Evolutionary conservation across 257 asterid species (phyloP), one percentile per base, ranked within the genome.

Genomic region (Forsythia viridissima): DNA sequence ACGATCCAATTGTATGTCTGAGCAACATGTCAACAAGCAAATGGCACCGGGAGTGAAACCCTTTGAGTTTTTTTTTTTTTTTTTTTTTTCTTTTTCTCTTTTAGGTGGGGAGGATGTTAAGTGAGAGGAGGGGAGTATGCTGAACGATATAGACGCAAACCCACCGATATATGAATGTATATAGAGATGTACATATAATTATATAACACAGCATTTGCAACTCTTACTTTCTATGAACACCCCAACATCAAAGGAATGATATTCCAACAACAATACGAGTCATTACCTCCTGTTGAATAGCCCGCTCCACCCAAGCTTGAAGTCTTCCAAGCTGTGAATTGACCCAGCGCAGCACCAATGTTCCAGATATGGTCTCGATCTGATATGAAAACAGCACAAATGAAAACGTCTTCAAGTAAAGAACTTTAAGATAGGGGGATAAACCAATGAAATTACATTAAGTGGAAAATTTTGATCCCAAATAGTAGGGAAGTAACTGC

Each of bases 311-410:
- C 99, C 99, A 95, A 80, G 88, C 89, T 76, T 89, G 83, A 75
- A 95, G 85, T 87, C 98, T 91, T 70, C 92, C 92, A 80, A 95
- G 97, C 81, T 95, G 99, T 16, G 99, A 84, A 85, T 95, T 95
- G 80, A 95, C 92, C 99, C 99, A 95, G 71, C 99, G 93, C 82
- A 92, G 88, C 80, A 95, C 99, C 94, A 95, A 87, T 21, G 99
- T 95, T 75, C 99, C 98, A 81, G 99, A 95, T 81, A 83, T 81
- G 70, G 88, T 88, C 79, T 92, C 97, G 81, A 95, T 92, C 99
- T 95, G 86, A 79, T 80, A 46, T 6, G 41, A 59, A 82, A 80
- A 75, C 51, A 72, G 69, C 83, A 66, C 40, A 51, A 77, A 77
- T 43, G 79, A 76, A 59, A 77, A 39, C 20, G 15, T 16, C 65